Evolutionary conservation across 2,329 filamentous ascomycete species (phyloP).

Genomic region (Diaporthe vexans): DNA sequence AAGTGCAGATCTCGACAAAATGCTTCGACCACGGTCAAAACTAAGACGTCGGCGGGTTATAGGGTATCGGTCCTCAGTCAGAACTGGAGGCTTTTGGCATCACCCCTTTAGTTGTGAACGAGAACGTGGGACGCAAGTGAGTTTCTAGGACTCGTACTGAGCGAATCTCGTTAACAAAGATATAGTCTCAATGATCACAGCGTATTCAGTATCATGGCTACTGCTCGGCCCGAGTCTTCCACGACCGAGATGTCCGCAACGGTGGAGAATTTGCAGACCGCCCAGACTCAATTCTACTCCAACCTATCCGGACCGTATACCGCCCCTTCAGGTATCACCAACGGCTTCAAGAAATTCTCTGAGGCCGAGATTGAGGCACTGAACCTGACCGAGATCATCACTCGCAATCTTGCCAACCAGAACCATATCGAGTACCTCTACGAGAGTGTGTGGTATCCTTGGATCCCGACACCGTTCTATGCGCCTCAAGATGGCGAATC

Average conservation of each 20-base stretch:
- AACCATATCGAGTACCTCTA: conserved; percentile 49
- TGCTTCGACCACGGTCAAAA: background rate
- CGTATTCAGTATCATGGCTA: conserved; percentile 49
- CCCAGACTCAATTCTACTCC: background rate
- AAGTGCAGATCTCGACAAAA: background rate
- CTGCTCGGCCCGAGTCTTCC: conserved; percentile 45
- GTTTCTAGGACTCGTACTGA: background rate
- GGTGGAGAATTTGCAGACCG: conserved; percentile 41
- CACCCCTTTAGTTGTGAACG: conserved; percentile 4
- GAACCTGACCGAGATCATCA: conserved; percentile 45
- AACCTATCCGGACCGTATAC: conserved; percentile 9
- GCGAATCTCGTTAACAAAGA: background rate
- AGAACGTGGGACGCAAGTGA: conserved; percentile 21
- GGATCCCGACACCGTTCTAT: conserved; percentile 48
- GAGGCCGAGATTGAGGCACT: conserved; percentile 38
- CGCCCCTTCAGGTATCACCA: conserved; percentile 14
- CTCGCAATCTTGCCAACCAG: conserved; percentile 46
- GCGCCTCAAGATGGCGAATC: conserved; percentile 45
- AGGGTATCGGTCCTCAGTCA: conserved; percentile 17
- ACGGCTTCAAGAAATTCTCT: conserved; percentile 8
- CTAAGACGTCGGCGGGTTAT: background rate
- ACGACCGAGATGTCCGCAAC: conserved; percentile 45
- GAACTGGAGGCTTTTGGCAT: conserved; percentile 20
- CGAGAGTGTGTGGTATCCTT: conserved; percentile 48
- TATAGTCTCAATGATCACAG: conserved; percentile 48